Percentiles rank a stretch among this genome's conserved stretches.
phyloP scores from a whole-genome alignment of 345 rosid species.

The Brassica carinata region DNA sequence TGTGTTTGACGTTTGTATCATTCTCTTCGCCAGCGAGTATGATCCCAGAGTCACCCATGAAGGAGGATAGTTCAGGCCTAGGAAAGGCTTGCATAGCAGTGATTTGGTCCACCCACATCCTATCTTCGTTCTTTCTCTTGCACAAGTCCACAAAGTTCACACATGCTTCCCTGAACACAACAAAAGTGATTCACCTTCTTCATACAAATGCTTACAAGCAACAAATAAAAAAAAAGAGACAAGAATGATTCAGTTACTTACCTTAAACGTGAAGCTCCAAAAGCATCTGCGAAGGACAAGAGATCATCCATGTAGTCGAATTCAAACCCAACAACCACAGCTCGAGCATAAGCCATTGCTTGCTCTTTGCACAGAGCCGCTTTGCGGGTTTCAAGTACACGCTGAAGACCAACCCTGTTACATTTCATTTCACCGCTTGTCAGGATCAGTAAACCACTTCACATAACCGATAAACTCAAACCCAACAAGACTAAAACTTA shows the following conservation, averaged over 20 bases:
- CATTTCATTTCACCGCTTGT: slow-evolving; percentile 34
- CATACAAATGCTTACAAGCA: not conserved
- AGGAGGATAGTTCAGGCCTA: slow-evolving; percentile 75
- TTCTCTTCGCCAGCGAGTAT: slow-evolving; percentile 75
- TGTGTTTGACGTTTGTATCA: slow-evolving; percentile 45
- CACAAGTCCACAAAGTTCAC: slow-evolving; percentile 80
- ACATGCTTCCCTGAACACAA: slow-evolving; percentile 79
- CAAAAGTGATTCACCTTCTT: not conserved
- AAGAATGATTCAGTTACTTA: slow-evolving; percentile 24
- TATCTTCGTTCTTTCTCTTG: slow-evolving; percentile 94
- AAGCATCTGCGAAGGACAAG: slow-evolving; percentile 79
- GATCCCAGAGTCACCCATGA: slow-evolving; percentile 78
- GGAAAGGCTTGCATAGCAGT: slow-evolving; percentile 88
- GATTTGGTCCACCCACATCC: slow-evolving; percentile 90
- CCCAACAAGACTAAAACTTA: slow-evolving; percentile 38
- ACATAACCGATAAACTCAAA: slow-evolving; percentile 7
- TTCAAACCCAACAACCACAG: slow-evolving; percentile 89
- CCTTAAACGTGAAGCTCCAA: slow-evolving; percentile 96
- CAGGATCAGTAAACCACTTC: slow-evolving; percentile 31
- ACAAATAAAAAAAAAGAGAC: not conserved
- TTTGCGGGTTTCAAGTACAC: slow-evolving; percentile 76
- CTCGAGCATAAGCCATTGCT: slow-evolving; percentile 98
- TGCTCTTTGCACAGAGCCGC: slow-evolving; percentile 89
- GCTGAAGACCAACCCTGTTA: slow-evolving; percentile 82
- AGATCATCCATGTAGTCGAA: slow-evolving; percentile 70